Base-by-base conservation (phyloP, 306 rosid species). In the Trifolium pratense region DNA sequence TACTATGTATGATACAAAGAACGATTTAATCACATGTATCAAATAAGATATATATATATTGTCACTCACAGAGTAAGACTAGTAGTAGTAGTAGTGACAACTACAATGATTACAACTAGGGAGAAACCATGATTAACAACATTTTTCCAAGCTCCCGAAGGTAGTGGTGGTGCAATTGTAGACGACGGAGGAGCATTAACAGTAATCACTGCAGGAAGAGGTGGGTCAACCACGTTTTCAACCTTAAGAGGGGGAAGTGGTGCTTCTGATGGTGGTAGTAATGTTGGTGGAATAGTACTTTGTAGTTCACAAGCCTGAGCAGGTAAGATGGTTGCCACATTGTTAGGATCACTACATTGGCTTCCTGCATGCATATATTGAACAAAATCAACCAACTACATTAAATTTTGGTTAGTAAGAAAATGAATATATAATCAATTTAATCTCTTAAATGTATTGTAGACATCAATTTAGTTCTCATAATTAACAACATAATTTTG, bases 141-240 rank as follows among this genome's bases (percentile, higher is more conserved):
- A 55, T 76, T 80, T 48, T 76, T 63, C 60, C 36, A 57, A 48
- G 82, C 89, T 40, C 62, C 29, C 7, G 93, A 88, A 5, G 43
- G 14, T 1, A 68, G 37, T 25, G 80, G 14, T 0, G 80, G 10
- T 10, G 9, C 4, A 8, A 72, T 51, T 12, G 71, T 21, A 6
- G 77, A 48, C n/a, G n/a, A n/a, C n/a, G n/a, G n/a, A 4, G 36
- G 32, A 3, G 68, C 3, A 3, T 18, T 8, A 46, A 52, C 7
- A 18, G 74, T 70, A 42, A 3, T 23, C 66, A 93, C 89, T 0
- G 80, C 70, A 2, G 98, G 98, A 65, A 94, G 97, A 11, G 98
- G 97, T 15, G 99, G 98, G 53, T 89, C 96, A 15, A 74, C 86
- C 12, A 94, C 23, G 3, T 81, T 23, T 7, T 29, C 71, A 13